Percentiles rank a stretch among this genome's conserved stretches.
Evolutionary conservation across 2,329 filamentous ascomycete species (phyloP).

Genomic region (Chaetomiaceae sp.): DNA sequence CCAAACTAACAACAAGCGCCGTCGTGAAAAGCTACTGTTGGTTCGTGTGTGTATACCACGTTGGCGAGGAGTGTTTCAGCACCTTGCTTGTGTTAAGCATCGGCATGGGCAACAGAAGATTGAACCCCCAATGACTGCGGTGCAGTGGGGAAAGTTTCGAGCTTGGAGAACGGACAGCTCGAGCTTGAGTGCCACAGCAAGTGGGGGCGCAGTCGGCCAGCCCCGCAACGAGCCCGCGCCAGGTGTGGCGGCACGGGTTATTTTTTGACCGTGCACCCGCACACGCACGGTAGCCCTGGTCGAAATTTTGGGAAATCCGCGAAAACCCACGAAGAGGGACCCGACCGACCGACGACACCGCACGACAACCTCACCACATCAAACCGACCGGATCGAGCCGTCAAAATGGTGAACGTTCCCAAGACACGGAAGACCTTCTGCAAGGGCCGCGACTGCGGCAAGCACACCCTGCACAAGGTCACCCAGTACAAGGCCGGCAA

Average conservation of each 20-base stretch:
- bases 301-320: constrained; percentile 24
- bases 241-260: constrained; percentile 18
- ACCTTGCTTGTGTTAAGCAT: too few relatives aligned
- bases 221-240: background rate
- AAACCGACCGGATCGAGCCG: constrained; percentile 23
- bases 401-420: constrained; percentile 69
- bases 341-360: constrained; percentile 18
- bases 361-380: constrained; percentile 23
- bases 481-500: constrained; percentile 75
- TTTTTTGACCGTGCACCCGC: constrained; percentile 22
- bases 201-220: background rate
- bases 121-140: too few relatives aligned
- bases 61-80: too few relatives aligned
- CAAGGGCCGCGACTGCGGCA: constrained; percentile 77
- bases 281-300: constrained; percentile 21
- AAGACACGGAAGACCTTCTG: constrained; percentile 82
- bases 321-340: constrained; percentile 18
- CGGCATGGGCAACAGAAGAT: too few relatives aligned
- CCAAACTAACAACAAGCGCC: too few relatives aligned
- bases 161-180: too few relatives aligned
- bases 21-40: too few relatives aligned
- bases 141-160: too few relatives aligned
- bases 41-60: too few relatives aligned
- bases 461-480: constrained; percentile 74
- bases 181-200: too few relatives aligned